A percentile compares a stretch with the other conserved stretches of the same genome.
These are phyloP conservation scores for Saitoella complicata DNA, from an alignment of 805 yeast genomes.

Conservation along the genomic window DNA sequence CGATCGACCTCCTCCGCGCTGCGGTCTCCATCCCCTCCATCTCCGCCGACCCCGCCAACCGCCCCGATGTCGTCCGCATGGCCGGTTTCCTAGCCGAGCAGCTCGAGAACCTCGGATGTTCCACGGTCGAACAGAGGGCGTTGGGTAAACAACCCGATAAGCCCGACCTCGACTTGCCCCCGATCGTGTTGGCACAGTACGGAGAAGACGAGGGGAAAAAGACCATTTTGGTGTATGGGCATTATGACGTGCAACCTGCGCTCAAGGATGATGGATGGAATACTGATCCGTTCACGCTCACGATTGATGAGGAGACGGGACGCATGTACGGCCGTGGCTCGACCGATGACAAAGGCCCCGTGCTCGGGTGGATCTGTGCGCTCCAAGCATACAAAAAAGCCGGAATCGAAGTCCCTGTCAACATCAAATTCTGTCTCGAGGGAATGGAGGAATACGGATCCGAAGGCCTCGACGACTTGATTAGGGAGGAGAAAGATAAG, in stretches of 20 bases:
- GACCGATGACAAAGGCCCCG: slow-evolving; percentile 97
- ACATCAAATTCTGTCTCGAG: slow-evolving; percentile 82
- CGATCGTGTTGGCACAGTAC: slow-evolving; percentile 77
- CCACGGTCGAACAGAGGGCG: slow-evolving; percentile 58
- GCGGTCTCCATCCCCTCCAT: slow-evolving; percentile 96
- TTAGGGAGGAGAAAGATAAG: slow-evolving; percentile 55
- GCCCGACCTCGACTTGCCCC: slow-evolving; percentile 62
- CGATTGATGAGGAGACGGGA: slow-evolving; percentile 43
- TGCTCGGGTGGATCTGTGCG: slow-evolving; percentile 88
- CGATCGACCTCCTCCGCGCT: slow-evolving; percentile 45
- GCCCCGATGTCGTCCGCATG: slow-evolving; percentile 77
- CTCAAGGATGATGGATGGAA: slow-evolving; percentile 84
- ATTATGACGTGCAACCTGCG: slow-evolving; percentile 98
- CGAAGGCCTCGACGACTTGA: slow-evolving; percentile 70
- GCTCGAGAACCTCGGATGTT: slow-evolving; percentile 49
- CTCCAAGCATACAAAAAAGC: slow-evolving; percentile 78
- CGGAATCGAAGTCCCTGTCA: slow-evolving; percentile 82
- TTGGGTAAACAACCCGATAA: slow-evolving; percentile 73
- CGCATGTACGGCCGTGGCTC: slow-evolving; percentile 82
- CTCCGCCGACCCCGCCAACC: slow-evolving; percentile 71
- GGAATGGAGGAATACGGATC: slow-evolving; percentile 99
- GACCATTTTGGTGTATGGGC: slow-evolving; percentile 86
- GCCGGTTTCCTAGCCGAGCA: slow-evolving; percentile 64
- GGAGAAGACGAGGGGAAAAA: slow-evolving; percentile 74
- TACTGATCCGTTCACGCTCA: slow-evolving; percentile 73